phyloP scores from a whole-genome alignment of 1,139 yeast species.

The Schwanniomyces etchellsii region DNA sequence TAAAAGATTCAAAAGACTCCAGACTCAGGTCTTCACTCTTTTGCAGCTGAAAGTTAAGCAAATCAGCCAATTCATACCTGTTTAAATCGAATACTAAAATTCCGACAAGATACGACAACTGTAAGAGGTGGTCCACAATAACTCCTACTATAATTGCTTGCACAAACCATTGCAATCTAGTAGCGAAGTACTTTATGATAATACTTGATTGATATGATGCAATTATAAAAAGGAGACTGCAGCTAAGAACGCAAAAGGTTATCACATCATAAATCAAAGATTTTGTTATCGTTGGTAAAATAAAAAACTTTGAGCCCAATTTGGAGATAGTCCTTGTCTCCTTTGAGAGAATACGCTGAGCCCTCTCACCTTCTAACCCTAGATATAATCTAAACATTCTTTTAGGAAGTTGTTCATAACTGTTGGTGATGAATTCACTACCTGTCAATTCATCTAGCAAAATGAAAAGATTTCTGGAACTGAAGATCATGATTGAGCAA shows the following conservation, averaged over 20 bases:
- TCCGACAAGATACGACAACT: slow-evolving; percentile 58
- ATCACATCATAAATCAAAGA: slow-evolving; percentile 12
- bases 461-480: slow-evolving; percentile 26
- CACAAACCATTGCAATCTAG: slow-evolving; percentile 6
- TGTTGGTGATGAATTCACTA: slow-evolving; percentile 9
- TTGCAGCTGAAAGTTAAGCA: slow-evolving; percentile 16
- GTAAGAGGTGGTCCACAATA: slow-evolving; percentile 52
- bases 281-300: slow-evolving; percentile 16
- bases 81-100: slow-evolving; percentile 63
- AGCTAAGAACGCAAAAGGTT: slow-evolving; percentile 2
- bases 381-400: slow-evolving; percentile 21
- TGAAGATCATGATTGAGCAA: slow-evolving; percentile 21
- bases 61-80: slow-evolving; percentile 55
- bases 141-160: slow-evolving; percentile 30
- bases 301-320: neutral
- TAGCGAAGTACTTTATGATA: slow-evolving; percentile 5
- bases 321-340: slow-evolving; percentile 1
- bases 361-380: slow-evolving; percentile 13
- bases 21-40: neutral
- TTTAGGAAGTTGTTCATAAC: slow-evolving; percentile 15
- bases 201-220: neutral
- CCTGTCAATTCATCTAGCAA: slow-evolving; percentile 18
- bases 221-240: neutral
- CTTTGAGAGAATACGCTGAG: too few relatives aligned
- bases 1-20: slow-evolving; percentile 1